These are phyloP conservation scores for Colletotrichum zoysiae DNA, from an alignment of 2,329 filamentous ascomycete genomes.

Conservation along the genomic window DNA sequence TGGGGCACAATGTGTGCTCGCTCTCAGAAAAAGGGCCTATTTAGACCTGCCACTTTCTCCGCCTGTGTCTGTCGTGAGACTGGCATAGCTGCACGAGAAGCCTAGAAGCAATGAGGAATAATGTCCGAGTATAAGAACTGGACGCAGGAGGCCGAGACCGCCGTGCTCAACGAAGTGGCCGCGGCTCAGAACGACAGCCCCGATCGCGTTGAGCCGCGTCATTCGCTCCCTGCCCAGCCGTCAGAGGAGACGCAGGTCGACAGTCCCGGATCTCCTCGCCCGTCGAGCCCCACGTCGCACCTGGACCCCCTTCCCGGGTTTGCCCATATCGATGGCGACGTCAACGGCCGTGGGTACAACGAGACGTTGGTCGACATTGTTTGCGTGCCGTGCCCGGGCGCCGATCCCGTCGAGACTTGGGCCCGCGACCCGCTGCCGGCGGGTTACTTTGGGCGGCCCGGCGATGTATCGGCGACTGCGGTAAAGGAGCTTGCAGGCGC, in stretches of 20 bases:
- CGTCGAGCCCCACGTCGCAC: constrained; percentile 31
- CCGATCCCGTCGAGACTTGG: constrained; percentile 66
- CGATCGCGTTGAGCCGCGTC: not conserved
- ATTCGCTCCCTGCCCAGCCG: not conserved
- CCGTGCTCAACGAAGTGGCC: constrained; percentile 18
- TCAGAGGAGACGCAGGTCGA: constrained; percentile 20
- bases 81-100: not conserved
- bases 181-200: constrained; percentile 21
- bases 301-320: constrained; percentile 55
- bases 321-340: constrained; percentile 57
- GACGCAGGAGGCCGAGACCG: constrained; percentile 30
- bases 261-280: not conserved
- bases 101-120: not conserved
- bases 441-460: constrained; percentile 58
- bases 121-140: constrained; percentile 24
- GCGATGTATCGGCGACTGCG: constrained; percentile 39
- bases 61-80: not conserved
- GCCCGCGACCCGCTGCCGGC: constrained; percentile 62
- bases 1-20: not conserved
- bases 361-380: constrained; percentile 67
- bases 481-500: constrained; percentile 50
- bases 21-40: no score
- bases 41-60: not conserved
- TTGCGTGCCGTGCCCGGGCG: constrained; percentile 66
- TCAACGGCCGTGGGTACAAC: constrained; percentile 60